Evolutionary conservation across 2,329 filamentous ascomycete genomes (phyloP), one percentile per base, ranked within the genome.

Genomic region (Cercospora beticola): DNA sequence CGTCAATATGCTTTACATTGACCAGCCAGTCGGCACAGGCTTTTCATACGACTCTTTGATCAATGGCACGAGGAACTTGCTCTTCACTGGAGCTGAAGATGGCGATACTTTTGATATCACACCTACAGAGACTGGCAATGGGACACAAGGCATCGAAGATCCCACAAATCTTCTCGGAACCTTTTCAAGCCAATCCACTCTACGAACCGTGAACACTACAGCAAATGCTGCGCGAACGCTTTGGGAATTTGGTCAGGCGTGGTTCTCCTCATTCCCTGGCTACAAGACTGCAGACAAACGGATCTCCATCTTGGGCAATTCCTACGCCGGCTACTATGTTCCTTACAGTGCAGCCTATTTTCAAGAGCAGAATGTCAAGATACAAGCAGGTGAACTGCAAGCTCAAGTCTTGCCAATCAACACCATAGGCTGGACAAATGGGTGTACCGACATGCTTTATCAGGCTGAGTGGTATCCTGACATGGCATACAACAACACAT

Each of bases 401-500:
- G 68, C 69, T 4, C 79, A 87, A 6, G 83, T 87, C 43, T 85
- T 90, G 46, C 83, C 86, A 46, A 80, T 92, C 2, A 81, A 80
- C 8, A 86, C 89, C 0, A 78, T 92, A 0, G 89, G 89, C 23
- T 89, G 92, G 68, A 82, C 91, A 67, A 92, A 92, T 76, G 90
- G 89, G n/a, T 88, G 88, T 74, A 81, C 92, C 36, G 90, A 93
- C 74, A 82, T 85, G 70, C 77, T 88, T 18, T 81, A 87, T 1
- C 88, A 92, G 79, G 81, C 80, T 1, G 84, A 86, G 1, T 86
- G 78, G 71, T 87, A 85, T 71, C 83, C 86, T 1, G 76, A 79
- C 6, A 88, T 88, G 78, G 85, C 86, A 16, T 82, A 83, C 67
- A 86, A 87, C 74, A 91, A 91, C 75, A 87, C 88, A 0, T 93